Base-by-base conservation (phyloP, 2,329 filamentous ascomycete genomes). In the Exophiala phaeomuriformis region DNA sequence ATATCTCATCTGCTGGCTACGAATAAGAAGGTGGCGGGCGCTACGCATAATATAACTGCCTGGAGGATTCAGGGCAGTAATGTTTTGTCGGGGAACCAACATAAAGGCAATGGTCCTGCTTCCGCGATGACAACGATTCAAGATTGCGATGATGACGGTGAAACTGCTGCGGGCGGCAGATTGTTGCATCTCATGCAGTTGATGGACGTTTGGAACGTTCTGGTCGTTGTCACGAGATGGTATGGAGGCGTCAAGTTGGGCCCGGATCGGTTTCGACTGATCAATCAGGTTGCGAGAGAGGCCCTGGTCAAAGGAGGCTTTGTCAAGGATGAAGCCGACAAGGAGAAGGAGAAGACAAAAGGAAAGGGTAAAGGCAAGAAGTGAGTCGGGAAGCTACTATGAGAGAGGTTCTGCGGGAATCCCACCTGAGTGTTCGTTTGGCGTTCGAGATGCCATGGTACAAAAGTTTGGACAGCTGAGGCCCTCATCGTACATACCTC, bases 141-240 rank as follows among this genome's bases (percentile, higher is more conserved):
- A 69, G 93, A 98, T 70, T 96, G 85, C 66, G 88, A 98, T 64
- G 93, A 98, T 64, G 93, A 98, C 68, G 93, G 93, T 2, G 93
- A 98, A 76, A 87, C 87, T 29, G 93, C 93, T 4, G 93, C 93
- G 0, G 93, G 93, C 0, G 84, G 86, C 0, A 78, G 93, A 40
- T 71, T 98, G 65, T 71, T 97, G 56, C 89, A 95, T 72, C 74
- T 98, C 31, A 85, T 98, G 83, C 90, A 96, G 73, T 72, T 95
- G 57, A 96, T 96, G 88, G 88, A 90, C 65, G 77, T 94, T 7
- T 96, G 90, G 90, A 82, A 94, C 69, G 85, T 86, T 10, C 85
- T 97, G 74, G 89, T 98, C 0, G 85, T 98, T 2, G 91, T 98
- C 30, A 90, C 88, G 37, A 75, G 93, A 58, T 98, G 93, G 93